phyloP scores from a whole-genome alignment of 1,284 basidiomycete species.

The Cryptococcus jaspeensis region DNA sequence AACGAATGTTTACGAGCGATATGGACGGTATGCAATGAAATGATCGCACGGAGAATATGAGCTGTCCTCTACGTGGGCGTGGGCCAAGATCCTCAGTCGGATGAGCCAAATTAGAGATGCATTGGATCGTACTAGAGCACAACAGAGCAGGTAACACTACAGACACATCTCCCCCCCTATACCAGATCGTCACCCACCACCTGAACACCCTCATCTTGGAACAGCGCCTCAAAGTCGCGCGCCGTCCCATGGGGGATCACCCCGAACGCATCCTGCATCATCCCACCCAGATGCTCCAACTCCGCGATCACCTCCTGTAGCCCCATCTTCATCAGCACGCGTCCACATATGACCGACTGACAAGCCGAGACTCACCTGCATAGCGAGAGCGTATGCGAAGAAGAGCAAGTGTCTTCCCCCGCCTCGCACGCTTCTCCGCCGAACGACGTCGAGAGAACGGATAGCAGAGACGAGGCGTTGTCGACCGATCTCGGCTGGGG shows the following conservation, averaged over 20 bases:
- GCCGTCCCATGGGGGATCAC: constrained; percentile 66
- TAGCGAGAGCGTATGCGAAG: constrained; percentile 89
- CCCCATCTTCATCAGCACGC: background rate
- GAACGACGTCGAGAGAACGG: constrained; percentile 77
- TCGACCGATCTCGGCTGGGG: constrained; percentile 81
- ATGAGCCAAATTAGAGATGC: too few species aligned
- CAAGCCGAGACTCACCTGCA: constrained; percentile 56
- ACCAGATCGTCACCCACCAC: too few species aligned
- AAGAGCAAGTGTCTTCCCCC: constrained; percentile 79
- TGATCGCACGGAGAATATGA: too few species aligned
- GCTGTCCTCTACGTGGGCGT: too few species aligned
- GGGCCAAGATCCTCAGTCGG: too few species aligned
- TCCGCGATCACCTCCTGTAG: constrained; percentile 75
- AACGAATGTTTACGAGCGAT: too few species aligned
- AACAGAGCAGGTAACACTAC: too few species aligned
- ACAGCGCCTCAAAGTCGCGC: constrained; percentile 68
- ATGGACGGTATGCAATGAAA: too few species aligned
- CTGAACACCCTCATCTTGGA: constrained; percentile 30
- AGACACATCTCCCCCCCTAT: too few species aligned
- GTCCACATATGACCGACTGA: too few species aligned
- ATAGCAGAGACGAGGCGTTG: constrained; percentile 77
- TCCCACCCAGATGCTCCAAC: constrained; percentile 71
- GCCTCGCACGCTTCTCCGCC: constrained; percentile 57
- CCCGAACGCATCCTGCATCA: constrained; percentile 82
- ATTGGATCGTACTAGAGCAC: too few species aligned